Conservation (phyloP, 805 yeast species). For the Sungouiozyma intestinalis region DNA sequence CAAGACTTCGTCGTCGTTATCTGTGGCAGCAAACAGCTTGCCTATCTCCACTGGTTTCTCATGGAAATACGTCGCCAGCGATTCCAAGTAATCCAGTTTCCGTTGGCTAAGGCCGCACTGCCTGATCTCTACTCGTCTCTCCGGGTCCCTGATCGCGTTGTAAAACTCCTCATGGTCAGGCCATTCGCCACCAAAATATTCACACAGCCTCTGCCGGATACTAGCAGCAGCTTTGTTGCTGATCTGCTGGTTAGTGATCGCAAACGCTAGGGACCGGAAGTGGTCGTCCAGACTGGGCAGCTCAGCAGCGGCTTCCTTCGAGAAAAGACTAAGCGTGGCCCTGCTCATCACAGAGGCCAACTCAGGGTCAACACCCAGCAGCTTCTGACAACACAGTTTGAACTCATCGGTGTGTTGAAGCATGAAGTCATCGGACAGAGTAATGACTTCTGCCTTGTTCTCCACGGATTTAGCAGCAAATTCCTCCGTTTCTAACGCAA, state of each 20-base stretch:
- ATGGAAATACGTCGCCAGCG: constrained; percentile 42
- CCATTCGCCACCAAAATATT: constrained; percentile 29
- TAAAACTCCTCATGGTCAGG: constrained; percentile 46
- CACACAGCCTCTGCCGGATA: constrained; percentile 40
- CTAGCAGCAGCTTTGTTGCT: constrained; percentile 73
- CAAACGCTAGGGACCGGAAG: constrained; percentile 34
- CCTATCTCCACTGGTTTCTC: constrained; percentile 30
- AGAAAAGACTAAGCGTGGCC: constrained; percentile 3
- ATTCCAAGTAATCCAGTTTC: constrained; percentile 53
- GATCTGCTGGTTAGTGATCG: constrained; percentile 62
- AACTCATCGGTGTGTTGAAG: constrained; percentile 27
- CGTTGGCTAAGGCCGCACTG: constrained; percentile 58
- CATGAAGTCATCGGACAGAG: constrained; percentile 9
- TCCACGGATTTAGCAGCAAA: background rate
- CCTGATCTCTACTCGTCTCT: constrained; percentile 39
- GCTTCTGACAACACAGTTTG: constrained; percentile 26
- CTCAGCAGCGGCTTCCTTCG: background rate
- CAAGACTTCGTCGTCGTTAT: constrained; percentile 37
- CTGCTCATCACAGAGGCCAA: constrained; percentile 14
- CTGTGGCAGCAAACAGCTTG: constrained; percentile 29
- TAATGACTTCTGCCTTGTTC: background rate
- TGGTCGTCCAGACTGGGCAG: constrained; percentile 23
- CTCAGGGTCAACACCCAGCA: constrained; percentile 31
- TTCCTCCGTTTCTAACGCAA: too few species aligned
- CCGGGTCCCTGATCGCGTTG: constrained; percentile 15